These are phyloP conservation scores for Venturia oleaginea DNA, from an alignment of 2,329 filamentous ascomycete genomes.

Conservation along the genomic window DNA sequence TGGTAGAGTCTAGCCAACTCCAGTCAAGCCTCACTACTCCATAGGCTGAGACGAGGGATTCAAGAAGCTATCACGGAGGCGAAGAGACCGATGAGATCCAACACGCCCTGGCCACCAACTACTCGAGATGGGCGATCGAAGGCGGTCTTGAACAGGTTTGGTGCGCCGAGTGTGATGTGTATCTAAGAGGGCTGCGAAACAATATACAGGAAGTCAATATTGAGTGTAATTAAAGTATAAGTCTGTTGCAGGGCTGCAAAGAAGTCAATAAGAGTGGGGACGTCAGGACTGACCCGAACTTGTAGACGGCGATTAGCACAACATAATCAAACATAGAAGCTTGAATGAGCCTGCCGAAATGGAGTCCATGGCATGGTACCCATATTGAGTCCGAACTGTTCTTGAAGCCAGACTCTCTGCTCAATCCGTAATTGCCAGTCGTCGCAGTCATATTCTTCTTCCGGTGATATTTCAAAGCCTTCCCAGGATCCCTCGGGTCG, in stretches of 20 bases:
- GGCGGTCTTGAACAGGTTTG: not conserved
- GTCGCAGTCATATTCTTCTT: constrained; percentile 3
- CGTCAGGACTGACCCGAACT: not conserved
- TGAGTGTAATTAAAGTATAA: not conserved
- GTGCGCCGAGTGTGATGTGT: not conserved
- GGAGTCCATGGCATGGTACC: constrained; percentile 8
- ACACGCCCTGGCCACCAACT: not conserved
- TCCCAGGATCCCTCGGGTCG: constrained; percentile 10
- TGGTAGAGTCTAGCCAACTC: no score
- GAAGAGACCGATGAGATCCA: not conserved
- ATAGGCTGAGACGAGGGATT: not conserved
- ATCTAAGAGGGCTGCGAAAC: not conserved
- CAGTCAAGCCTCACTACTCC: no score
- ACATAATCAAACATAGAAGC: not conserved
- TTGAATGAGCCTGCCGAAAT: constrained; percentile 4
- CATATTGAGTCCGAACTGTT: constrained; percentile 5
- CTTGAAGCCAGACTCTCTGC: constrained; percentile 12
- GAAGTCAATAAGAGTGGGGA: not conserved
- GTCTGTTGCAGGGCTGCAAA: not conserved
- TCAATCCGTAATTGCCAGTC: constrained; percentile 12
- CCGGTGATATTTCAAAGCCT: constrained; percentile 4
- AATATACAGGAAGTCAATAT: not conserved
- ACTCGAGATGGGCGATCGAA: not conserved
- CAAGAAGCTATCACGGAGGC: not conserved
- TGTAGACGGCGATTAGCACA: not conserved